A percentile compares a stretch with the other conserved stretches of the same genome.
Evolutionary conservation across 257 asterid genomes (phyloP).

Genomic region (Gardenia jasminoides): DNA sequence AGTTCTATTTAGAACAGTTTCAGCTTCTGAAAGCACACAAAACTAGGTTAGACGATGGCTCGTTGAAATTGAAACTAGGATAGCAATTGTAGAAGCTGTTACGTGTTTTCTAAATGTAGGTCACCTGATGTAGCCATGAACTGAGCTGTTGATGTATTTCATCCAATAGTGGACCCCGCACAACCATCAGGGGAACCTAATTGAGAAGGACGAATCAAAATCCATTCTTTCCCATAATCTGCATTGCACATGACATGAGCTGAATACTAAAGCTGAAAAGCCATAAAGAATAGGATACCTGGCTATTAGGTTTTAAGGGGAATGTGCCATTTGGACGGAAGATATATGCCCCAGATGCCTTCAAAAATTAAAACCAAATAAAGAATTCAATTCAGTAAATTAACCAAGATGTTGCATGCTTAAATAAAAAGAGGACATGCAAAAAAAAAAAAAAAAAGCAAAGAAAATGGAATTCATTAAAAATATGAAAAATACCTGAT

Average conservation of each 20-base stretch:
- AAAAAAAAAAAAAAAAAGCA: background rate
- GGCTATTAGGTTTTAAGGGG: constrained; percentile 49
- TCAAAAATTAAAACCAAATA: constrained; percentile 21
- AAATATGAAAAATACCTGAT: constrained; percentile 52
- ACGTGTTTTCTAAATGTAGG: background rate
- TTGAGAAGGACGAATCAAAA: constrained; percentile 17
- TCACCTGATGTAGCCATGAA: constrained; percentile 78
- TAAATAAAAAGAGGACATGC: background rate
- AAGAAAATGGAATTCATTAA: background rate
- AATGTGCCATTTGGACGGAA: constrained; percentile 79
- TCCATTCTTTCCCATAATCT: background rate
- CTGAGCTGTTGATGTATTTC: constrained; percentile 75
- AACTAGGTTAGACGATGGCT: background rate
- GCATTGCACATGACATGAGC: no score
- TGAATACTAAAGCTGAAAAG: constrained; percentile 4
- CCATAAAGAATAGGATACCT: constrained; percentile 32
- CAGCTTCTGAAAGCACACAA: background rate
- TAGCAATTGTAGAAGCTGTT: constrained; percentile 1
- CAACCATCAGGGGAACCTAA: constrained; percentile 53
- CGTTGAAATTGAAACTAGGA: constrained; percentile 8
- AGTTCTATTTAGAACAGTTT: background rate
- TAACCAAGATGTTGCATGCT: background rate
- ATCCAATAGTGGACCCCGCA: constrained; percentile 69
- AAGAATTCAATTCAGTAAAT: background rate
- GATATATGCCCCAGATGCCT: constrained; percentile 88